phyloP scores from a whole-genome alignment of 257 asterid genomes.

The Cynanchum wilfordii region DNA sequence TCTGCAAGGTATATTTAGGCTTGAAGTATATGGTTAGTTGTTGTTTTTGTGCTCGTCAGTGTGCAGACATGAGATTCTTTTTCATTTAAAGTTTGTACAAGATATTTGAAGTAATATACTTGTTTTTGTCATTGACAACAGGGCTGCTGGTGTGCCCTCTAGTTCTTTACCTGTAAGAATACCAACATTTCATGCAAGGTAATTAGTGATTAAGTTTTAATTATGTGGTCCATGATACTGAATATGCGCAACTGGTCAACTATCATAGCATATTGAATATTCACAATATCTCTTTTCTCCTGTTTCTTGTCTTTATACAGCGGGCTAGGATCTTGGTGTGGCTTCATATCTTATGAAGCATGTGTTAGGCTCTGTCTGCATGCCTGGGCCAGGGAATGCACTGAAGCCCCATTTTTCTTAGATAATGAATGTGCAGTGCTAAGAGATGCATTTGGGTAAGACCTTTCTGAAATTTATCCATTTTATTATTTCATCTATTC shows the following conservation, averaged over 20 bases:
- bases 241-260: neutral
- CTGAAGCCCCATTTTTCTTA: constrained; percentile 72
- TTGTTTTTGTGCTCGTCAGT: neutral
- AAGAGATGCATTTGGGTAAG: constrained; percentile 83
- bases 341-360: constrained; percentile 81
- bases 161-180: constrained; percentile 45
- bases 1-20: constrained; percentile 44
- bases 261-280: neutral
- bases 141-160: constrained; percentile 58
- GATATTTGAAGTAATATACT: constrained; percentile 5
- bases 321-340: constrained; percentile 79
- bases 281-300: neutral
- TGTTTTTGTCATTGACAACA: constrained; percentile 23
- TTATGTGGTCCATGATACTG: neutral
- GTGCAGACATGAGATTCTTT: constrained; percentile 3
- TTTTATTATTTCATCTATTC: neutral
- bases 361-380: constrained; percentile 92
- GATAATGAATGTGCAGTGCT: constrained; percentile 83
- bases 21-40: neutral
- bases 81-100: constrained; percentile 2
- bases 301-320: constrained; percentile 40
- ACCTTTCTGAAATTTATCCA: constrained; percentile 4
- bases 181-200: constrained; percentile 96
- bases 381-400: constrained; percentile 72
- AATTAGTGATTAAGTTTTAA: neutral